A percentile compares a stretch with the other conserved stretches of the same genome.
Conservation (phyloP, 805 yeast genomes). For the Sungouiella blattae region DNA sequence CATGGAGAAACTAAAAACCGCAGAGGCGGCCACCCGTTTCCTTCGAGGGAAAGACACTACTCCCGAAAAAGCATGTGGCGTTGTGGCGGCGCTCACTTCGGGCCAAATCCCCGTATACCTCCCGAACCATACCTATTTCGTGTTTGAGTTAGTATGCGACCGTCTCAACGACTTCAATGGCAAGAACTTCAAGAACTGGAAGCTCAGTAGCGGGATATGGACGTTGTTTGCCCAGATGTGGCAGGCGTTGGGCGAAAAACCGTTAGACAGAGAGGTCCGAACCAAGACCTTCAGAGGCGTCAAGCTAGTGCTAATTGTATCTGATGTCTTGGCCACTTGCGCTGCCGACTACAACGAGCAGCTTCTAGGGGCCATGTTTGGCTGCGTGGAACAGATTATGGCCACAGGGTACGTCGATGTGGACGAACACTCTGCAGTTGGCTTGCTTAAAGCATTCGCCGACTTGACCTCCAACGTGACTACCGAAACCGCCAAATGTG, state of each 20-base stretch:
- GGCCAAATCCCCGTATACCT: conserved; percentile 37
- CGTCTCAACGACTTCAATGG: conserved; percentile 51
- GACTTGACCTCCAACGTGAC: neutral
- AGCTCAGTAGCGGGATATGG: conserved; percentile 48
- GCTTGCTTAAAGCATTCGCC: conserved; percentile 22
- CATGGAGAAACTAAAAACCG: conserved; percentile 12
- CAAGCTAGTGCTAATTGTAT: conserved; percentile 17
- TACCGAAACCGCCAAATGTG: neutral
- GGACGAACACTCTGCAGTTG: conserved; percentile 29
- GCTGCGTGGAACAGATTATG: conserved; percentile 17
- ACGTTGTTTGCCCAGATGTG: conserved; percentile 41
- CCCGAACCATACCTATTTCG: conserved; percentile 53
- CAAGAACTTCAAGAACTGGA: conserved; percentile 39
- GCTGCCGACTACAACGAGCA: neutral
- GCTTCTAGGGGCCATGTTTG: conserved; percentile 17
- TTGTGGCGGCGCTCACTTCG: conserved; percentile 30
- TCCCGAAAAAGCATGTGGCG: conserved; percentile 38
- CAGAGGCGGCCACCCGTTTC: conserved; percentile 52
- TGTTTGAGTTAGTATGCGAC: conserved; percentile 59
- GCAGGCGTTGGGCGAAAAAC: conserved; percentile 24
- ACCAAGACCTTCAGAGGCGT: conserved; percentile 38
- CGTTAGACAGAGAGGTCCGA: conserved; percentile 24
- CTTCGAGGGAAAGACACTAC: conserved; percentile 52
- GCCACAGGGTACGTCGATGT: conserved; percentile 26
- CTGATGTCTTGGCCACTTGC: conserved; percentile 9